Conservation (phyloP, 768 basidiomycete genomes). For the Rubroboletus satanas region DNA sequence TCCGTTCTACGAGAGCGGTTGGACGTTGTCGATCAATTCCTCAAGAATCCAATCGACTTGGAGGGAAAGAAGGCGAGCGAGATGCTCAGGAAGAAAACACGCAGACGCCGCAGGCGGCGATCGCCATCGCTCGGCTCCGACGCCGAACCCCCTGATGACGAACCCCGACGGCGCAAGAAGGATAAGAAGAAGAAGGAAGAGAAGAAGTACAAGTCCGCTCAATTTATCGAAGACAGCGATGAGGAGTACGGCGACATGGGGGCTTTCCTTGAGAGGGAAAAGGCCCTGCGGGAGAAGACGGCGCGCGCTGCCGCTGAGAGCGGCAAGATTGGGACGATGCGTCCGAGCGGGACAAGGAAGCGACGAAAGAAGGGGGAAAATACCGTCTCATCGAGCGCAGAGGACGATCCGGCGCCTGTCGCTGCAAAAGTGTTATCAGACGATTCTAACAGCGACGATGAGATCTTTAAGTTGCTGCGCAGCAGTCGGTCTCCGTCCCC, state of each 20-base stretch:
- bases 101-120: conserved; percentile 48
- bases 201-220: conserved; percentile 79
- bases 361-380: conserved; percentile 46
- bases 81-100: conserved; percentile 63
- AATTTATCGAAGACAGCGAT: conserved; percentile 91
- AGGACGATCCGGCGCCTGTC: conserved; percentile 22
- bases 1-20: conserved; percentile 64
- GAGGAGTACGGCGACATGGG: conserved; percentile 78
- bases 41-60: conserved; percentile 76
- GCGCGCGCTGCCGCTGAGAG: conserved; percentile 42
- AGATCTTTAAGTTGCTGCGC: conserved; percentile 19
- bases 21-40: conserved; percentile 78
- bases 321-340: conserved; percentile 42
- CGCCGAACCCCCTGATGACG: conserved; percentile 34
- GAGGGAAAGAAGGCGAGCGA: conserved; percentile 72
- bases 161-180: conserved; percentile 35
- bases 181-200: conserved; percentile 62
- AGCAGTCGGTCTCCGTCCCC: conserved; percentile 25
- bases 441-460: conserved; percentile 26
- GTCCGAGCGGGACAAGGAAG: conserved; percentile 51
- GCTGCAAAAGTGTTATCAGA: conserved; percentile 13
- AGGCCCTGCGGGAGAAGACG: conserved; percentile 51
- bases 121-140: conserved; percentile 48
- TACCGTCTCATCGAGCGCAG: conserved; percentile 42
- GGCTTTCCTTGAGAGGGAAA: conserved; percentile 77